Percentiles rank a stretch among this genome's conserved stretches.
Evolutionary conservation across 805 yeast species (phyloP).

Genomic region (Millerozyma miso): DNA sequence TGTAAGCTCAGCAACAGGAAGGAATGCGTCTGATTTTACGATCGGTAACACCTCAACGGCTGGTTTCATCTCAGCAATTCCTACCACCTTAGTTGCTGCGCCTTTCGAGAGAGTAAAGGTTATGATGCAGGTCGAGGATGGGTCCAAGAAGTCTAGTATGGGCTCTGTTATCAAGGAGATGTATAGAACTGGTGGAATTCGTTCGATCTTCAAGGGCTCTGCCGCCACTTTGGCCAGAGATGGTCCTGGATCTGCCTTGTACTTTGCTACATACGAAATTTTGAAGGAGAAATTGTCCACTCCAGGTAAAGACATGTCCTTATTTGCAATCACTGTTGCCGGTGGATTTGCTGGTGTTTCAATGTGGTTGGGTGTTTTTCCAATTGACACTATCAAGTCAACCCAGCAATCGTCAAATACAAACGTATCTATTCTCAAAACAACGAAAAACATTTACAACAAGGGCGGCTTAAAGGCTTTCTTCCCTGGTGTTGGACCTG

Average conservation of each 20-base stretch:
- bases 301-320: conserved; percentile 56
- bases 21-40: conserved; percentile 42
- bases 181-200: conserved; percentile 74
- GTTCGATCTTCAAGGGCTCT: conserved; percentile 86
- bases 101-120: conserved; percentile 97
- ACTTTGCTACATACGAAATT: conserved; percentile 90
- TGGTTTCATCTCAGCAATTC: conserved; percentile 90
- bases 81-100: conserved; percentile 94
- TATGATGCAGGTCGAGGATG: conserved; percentile 74
- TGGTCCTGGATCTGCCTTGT: conserved; percentile 95
- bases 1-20: conserved; percentile 45
- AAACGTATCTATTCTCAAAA: conserved; percentile 53
- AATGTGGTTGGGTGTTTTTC: conserved; percentile 97
- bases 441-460: conserved; percentile 63
- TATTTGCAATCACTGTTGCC: conserved; percentile 75
- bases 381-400: conserved; percentile 90
- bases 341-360: conserved; percentile 97
- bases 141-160: conserved; percentile 43
- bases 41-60: conserved; percentile 79
- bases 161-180: conserved; percentile 61
- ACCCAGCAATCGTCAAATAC: conserved; percentile 65
- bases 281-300: conserved; percentile 60
- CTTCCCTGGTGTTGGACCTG: conserved; percentile 98
- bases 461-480: conserved; percentile 85
- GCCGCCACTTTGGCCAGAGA: conserved; percentile 91